Base-by-base conservation (phyloP, 176 grass and related monocot species). In the Canna indica region DNA sequence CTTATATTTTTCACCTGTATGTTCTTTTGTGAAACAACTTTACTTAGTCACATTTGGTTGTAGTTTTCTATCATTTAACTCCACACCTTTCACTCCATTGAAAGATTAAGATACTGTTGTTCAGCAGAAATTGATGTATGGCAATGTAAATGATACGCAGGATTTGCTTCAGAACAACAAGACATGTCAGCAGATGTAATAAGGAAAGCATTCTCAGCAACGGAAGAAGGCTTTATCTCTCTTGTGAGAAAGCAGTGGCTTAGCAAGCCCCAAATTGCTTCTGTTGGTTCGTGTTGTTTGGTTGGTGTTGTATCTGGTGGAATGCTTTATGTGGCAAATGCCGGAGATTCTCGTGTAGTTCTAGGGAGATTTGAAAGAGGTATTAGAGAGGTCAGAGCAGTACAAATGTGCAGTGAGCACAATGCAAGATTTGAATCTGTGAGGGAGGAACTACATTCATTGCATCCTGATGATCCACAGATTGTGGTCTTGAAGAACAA, bases 401-500 rank as follows among this genome's bases (percentile, higher is more conserved):
- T 91, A 61, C 85, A 91, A 74, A 75, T 91, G 41, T 85, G 75
- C 3, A 52, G 58, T 0, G 88, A 91, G 69, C 88, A 91, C 57
- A 91, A 91, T 16, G 85, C 76, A 30, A 79, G 81, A 58, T 71
- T 77, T 63, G 76, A 91, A 72, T 58, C 64, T 44, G 82, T 87
- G 47, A 85, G 88, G 56, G 80, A 82, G 77, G 88, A 91, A 54
- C 67, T 91, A 47, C 76, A 61, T 45, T 62, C 58, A 25, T 33
- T 87, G 10, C 88, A 88, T 78, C 84, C 84, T 5, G 73, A 87
- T 26, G 85, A 91, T 70, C 82, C 82, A 8, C 76, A 71, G 8
- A 85, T 88, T 39, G 85, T 91, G 32, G 76, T 88, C 36, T 78
- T 91, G 1, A 91, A 88, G 74, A 82, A 85, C 77, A 88, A 91